A percentile compares a stretch with the other conserved stretches of the same genome.
Conservation (phyloP, 768 basidiomycete species). For the Glaciozyma antarctica region DNA sequence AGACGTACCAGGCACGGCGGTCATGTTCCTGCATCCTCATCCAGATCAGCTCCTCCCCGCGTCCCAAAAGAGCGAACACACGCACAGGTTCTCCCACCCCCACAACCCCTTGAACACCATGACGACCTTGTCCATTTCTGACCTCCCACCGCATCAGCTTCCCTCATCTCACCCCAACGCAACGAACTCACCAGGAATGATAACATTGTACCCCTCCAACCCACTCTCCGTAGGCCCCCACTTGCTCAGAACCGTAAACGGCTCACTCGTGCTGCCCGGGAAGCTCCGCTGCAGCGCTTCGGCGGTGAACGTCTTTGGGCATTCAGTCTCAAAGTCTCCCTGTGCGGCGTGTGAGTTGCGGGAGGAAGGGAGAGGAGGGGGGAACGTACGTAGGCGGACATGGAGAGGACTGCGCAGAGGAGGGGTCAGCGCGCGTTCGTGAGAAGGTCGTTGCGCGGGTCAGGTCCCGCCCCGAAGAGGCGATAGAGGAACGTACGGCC, state of each 20-base stretch:
- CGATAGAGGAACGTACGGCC: neutral
- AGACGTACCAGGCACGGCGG: neutral
- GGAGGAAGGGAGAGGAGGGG: neutral
- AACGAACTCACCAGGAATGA: slow-evolving; percentile 27
- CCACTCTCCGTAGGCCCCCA: slow-evolving; percentile 32
- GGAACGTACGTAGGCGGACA: neutral
- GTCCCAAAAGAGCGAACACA: neutral
- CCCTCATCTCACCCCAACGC: too few species aligned
- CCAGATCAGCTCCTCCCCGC: too few species aligned
- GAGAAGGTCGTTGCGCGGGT: too few species aligned
- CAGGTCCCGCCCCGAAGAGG: too few species aligned
- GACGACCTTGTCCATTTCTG: slow-evolving; percentile 34
- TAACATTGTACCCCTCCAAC: slow-evolving; percentile 21
- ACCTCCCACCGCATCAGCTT: neutral
- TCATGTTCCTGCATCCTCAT: neutral
- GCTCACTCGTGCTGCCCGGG: slow-evolving; percentile 23
- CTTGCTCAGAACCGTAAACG: slow-evolving; percentile 26
- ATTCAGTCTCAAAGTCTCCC: slow-evolving; percentile 26
- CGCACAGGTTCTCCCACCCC: slow-evolving; percentile 8
- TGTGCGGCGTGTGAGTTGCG: slow-evolving; percentile 12
- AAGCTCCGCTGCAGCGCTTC: slow-evolving; percentile 16
- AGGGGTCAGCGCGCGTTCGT: too few species aligned
- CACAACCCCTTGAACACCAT: slow-evolving; percentile 20
- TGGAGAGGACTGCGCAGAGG: neutral
- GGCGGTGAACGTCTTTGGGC: slow-evolving; percentile 25